Evolutionary conservation across 805 yeast genomes (phyloP), one percentile per base, ranked within the genome.

Genomic region (Pachysolen tannophilus): DNA sequence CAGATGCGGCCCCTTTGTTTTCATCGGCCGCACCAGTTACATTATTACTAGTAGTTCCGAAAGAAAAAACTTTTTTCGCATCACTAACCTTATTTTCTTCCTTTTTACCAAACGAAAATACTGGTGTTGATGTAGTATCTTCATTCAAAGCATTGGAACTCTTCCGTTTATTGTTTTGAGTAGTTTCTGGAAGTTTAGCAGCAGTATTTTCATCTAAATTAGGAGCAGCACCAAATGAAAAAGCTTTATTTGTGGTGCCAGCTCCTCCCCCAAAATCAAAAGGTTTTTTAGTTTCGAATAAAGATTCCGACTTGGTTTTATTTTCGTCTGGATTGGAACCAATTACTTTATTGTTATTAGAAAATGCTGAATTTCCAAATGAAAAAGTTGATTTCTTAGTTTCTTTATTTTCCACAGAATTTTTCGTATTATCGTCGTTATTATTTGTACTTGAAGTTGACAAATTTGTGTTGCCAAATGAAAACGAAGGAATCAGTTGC

Each of bases 401-500:
- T 9, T 18, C 15, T 6, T 13, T 5, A 8, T 15, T 24, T 8
- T 32, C 34, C 15, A 24, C 32, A 30, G 20, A 30, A 3, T 24
- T n/a, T n/a, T n/a, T n/a, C n/a, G n/a, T n/a, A n/a, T n/a, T n/a
- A n/a, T n/a, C n/a, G n/a, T n/a, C n/a, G n/a, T n/a, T n/a, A n/a
- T n/a, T n/a, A n/a, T n/a, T n/a, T n/a, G n/a, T n/a, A n/a, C n/a
- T n/a, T n/a, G n/a, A 7, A 18, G 25, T 5, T 17, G 25, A 3
- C 13, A n/a, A 13, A 14, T 18, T 13, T 3, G 32, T 25, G 18
- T 11, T 10, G 14, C 34, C 34, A 26, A 32, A 32, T 24, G 25
- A 17, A 26, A 32, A 32, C 3, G 21, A 11, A 9, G 34, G 34
- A n/a, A n/a, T n/a, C n/a, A n/a, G n/a, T n/a, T n/a, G n/a, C n/a